Evolutionary conservation across 2,329 filamentous ascomycete species (phyloP).

Genomic region (Corynespora cassiicola): DNA sequence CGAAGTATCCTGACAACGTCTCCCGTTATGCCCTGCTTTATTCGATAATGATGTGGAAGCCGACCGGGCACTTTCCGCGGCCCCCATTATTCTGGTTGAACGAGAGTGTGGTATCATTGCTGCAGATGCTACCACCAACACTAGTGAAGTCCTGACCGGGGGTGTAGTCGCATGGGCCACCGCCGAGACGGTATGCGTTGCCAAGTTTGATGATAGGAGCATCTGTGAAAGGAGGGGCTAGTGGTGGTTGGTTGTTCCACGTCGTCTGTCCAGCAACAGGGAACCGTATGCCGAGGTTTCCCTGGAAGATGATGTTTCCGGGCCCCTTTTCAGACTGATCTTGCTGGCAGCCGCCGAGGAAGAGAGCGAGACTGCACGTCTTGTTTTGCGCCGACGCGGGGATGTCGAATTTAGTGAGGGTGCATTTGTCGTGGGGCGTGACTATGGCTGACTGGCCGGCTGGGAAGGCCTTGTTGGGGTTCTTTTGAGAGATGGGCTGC

Average conservation of each 20-base stretch:
- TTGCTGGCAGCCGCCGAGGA: conserved; percentile 15
- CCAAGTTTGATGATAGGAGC: conserved; percentile 18
- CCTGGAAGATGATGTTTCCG: conserved; percentile 24
- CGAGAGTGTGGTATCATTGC: conserved; percentile 17
- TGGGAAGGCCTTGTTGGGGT: conserved; percentile 17
- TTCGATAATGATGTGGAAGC: conserved; percentile 12
- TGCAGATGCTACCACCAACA: conserved; percentile 22
- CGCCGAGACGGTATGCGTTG: conserved; percentile 22
- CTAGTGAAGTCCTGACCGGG: conserved; percentile 16
- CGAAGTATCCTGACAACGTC: too few species aligned
- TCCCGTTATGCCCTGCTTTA: too few species aligned
- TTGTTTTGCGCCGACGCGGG: conserved; percentile 21
- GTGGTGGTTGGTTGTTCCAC: conserved; percentile 18
- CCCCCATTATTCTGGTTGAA: conserved; percentile 17
- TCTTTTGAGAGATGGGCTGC: conserved; percentile 12
- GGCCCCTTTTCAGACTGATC: conserved; percentile 15
- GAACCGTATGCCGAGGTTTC: conserved; percentile 16
- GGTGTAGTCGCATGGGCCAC: conserved; percentile 22
- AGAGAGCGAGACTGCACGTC: conserved; percentile 19
- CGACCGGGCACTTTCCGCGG: conserved; percentile 15
- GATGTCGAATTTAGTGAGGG: conserved; percentile 22
- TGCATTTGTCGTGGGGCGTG: conserved; percentile 22
- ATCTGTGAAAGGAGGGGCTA: conserved; percentile 19
- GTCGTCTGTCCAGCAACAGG: conserved; percentile 21
- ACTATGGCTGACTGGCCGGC: conserved; percentile 16